phyloP scores from a whole-genome alignment of 306 rosid species.

The Cyclanthera cordifolia region DNA sequence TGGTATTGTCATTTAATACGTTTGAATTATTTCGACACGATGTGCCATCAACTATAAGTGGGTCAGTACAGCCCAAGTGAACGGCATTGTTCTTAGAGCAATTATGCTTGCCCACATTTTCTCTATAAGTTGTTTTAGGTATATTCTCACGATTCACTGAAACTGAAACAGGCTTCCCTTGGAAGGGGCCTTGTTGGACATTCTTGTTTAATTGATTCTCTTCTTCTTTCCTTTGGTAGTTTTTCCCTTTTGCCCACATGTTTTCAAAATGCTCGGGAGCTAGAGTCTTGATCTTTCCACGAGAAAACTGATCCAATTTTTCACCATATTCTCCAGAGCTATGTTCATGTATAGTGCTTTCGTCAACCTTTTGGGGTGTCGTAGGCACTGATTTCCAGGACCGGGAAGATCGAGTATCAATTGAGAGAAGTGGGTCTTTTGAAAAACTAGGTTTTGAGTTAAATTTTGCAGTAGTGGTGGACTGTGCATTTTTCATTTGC shows the following conservation, averaged over 20 bases:
- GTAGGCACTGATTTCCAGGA: constrained; percentile 51
- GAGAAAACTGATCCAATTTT: constrained; percentile 68
- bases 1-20: constrained; percentile 23
- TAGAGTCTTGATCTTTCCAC: constrained; percentile 74
- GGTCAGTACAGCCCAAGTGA: constrained; percentile 31
- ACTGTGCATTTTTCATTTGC: constrained; percentile 49
- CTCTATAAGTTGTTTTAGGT: constrained; percentile 36
- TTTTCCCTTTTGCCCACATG: constrained; percentile 82
- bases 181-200: constrained; percentile 27
- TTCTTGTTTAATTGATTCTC: constrained; percentile 40
- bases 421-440: constrained; percentile 76
- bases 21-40: constrained; percentile 24
- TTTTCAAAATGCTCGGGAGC: constrained; percentile 96
- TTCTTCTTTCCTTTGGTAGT: constrained; percentile 50
- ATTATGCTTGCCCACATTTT: constrained; percentile 27
- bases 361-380: constrained; percentile 38
- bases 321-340: constrained; percentile 87
- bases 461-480: constrained; percentile 30
- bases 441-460: constrained; percentile 29
- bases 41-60: constrained; percentile 21
- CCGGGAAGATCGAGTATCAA: constrained; percentile 62
- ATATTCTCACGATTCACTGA: constrained; percentile 29
- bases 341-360: constrained; percentile 31
- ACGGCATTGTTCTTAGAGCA: constrained; percentile 27
- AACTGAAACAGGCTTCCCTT: constrained; percentile 29